Percentiles rank a stretch among this genome's conserved stretches.
These are phyloP conservation scores for Colletotrichum orchidophilum DNA, from an alignment of 2,329 filamentous ascomycete genomes.

Conservation along the genomic window DNA sequence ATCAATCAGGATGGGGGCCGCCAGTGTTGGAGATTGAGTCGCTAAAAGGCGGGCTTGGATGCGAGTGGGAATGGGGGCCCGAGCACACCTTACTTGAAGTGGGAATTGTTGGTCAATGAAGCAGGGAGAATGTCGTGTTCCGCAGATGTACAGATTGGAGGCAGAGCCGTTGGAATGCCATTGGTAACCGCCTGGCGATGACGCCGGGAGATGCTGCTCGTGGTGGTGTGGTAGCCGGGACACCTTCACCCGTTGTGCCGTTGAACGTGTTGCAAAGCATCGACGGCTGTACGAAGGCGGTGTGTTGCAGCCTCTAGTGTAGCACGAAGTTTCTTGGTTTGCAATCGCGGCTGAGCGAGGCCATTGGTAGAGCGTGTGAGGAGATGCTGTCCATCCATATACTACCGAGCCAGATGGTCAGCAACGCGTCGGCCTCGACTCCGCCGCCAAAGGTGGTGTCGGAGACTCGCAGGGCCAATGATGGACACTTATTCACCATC, in stretches of 20 bases:
- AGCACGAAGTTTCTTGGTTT: not conserved
- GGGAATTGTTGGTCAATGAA: slow-evolving; percentile 27
- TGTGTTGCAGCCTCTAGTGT: not conserved
- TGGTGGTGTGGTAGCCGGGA: not conserved
- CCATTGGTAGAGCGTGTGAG: slow-evolving; percentile 5
- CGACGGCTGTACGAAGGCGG: not conserved
- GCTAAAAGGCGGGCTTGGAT: slow-evolving; percentile 1
- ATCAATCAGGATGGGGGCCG: slow-evolving; percentile 13
- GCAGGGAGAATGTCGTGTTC: not conserved
- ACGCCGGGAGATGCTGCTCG: not conserved
- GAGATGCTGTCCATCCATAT: not conserved
- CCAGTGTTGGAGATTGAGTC: slow-evolving; percentile 31
- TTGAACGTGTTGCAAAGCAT: not conserved
- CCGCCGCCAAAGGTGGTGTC: slow-evolving; percentile 3
- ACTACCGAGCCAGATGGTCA: not conserved
- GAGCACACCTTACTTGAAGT: not conserved
- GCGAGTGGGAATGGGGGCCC: slow-evolving; percentile 18
- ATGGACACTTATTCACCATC: not conserved
- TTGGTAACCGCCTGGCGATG: not conserved
- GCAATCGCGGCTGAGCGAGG: not conserved
- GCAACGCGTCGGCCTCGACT: not conserved
- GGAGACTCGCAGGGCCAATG: not conserved
- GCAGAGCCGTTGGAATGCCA: not conserved
- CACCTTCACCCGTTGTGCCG: too few relatives aligned
- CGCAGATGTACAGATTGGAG: slow-evolving; percentile 3